Evolutionary conservation across 176 grass and related monocot species (phyloP).

Genomic region (Areca catechu): DNA sequence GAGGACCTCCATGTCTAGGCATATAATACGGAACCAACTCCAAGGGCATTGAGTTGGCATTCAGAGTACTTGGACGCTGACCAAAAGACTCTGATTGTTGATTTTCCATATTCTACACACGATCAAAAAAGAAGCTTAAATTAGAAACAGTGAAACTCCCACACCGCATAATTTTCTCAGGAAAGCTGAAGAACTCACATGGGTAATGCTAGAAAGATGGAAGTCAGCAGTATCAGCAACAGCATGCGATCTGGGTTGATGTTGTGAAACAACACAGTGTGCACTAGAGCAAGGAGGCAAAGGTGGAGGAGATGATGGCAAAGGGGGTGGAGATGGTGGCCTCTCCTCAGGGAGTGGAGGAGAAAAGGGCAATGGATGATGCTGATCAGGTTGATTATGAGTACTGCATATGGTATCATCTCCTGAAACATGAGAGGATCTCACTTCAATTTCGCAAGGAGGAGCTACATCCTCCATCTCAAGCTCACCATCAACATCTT

Average conservation of each 20-base stretch:
- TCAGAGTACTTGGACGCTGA: constrained; percentile 33
- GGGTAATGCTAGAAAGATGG: constrained; percentile 12
- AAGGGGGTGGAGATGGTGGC: constrained; percentile 81
- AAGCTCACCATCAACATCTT: constrained; percentile 83
- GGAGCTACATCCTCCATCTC: constrained; percentile 97
- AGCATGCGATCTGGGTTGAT: constrained; percentile 18
- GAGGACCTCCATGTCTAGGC: constrained; percentile 39
- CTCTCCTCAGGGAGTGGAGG: constrained; percentile 72
- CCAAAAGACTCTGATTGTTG: constrained; percentile 36
- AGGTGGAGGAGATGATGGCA: constrained; percentile 84
- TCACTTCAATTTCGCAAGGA: constrained; percentile 28
- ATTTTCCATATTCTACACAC: constrained; percentile 64
- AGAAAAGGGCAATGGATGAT: constrained; percentile 16
- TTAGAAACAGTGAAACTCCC: constrained; percentile 6
- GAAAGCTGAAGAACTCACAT: constrained; percentile 33
- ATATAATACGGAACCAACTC: constrained; percentile 43
- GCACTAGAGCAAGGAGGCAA: constrained; percentile 2
- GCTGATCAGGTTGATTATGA: constrained; percentile 16
- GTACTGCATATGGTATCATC: constrained; percentile 11
- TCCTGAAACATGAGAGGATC: constrained; percentile 19
- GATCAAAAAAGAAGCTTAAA: constrained; percentile 14
- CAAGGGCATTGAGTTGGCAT: constrained; percentile 23
- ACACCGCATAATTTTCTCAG: constrained; percentile 5
- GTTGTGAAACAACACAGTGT: background rate
- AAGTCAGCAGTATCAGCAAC: constrained; percentile 27